These are phyloP conservation scores for Colletotrichum truncatum DNA, from an alignment of 2,329 filamentous ascomycete species.

Conservation along the genomic window DNA sequence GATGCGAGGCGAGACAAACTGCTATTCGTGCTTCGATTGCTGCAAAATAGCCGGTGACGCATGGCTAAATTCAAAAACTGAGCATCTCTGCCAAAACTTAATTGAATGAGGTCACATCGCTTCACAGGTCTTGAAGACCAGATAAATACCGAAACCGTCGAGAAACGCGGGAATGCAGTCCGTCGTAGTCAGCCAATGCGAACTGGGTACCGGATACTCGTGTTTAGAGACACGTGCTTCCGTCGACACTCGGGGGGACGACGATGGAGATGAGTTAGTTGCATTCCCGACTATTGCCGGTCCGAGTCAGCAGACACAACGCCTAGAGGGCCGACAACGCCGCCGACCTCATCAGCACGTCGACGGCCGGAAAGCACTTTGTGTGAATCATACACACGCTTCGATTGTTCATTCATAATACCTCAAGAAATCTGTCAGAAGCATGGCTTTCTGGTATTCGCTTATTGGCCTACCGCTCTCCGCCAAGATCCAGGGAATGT, in stretches of 20 bases:
- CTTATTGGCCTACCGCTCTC: too few relatives aligned
- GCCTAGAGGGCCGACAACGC: background rate
- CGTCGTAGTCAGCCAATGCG: too few relatives aligned
- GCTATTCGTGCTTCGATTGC: too few relatives aligned
- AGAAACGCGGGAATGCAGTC: background rate
- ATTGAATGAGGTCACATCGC: too few relatives aligned
- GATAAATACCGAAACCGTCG: background rate
- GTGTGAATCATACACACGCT: too few relatives aligned
- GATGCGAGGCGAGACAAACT: background rate
- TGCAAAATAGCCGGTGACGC: background rate
- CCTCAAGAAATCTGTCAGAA: too few relatives aligned
- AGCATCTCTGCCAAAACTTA: too few relatives aligned
- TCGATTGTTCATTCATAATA: too few relatives aligned
- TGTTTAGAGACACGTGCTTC: background rate
- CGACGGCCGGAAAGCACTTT: background rate
- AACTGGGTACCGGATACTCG: background rate
- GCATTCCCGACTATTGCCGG: conserved; percentile 19
- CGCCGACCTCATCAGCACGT: background rate
- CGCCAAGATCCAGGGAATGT: too few relatives aligned
- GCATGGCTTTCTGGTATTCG: too few relatives aligned
- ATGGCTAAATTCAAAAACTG: too few relatives aligned
- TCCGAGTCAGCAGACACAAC: conserved; percentile 2
- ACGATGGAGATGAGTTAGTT: background rate
- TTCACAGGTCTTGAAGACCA: too few relatives aligned
- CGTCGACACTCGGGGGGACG: background rate